These are phyloP conservation scores for Nepenthes alata DNA, from an alignment of 179 eudicot genomes.

Conservation along the genomic window DNA sequence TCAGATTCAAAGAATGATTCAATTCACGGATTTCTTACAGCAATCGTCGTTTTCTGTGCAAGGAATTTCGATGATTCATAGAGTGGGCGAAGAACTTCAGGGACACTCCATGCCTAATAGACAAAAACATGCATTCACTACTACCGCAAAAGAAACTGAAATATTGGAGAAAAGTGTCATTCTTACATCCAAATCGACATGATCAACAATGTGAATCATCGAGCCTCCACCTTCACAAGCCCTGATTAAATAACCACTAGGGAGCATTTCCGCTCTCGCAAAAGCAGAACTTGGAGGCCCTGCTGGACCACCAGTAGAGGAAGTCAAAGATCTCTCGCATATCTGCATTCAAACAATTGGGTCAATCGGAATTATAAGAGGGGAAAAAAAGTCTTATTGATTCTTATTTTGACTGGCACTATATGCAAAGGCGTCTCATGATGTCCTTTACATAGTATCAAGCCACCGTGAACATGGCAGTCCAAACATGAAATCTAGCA, in stretches of 20 bases:
- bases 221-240: conserved; percentile 57
- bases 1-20: background rate
- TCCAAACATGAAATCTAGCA: no score
- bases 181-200: conserved; percentile 33
- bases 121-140: background rate
- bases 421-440: no score
- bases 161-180: background rate
- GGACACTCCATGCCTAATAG: conserved; percentile 34
- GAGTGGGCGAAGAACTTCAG: conserved; percentile 52
- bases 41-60: conserved; percentile 50
- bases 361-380: background rate
- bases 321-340: conserved; percentile 43
- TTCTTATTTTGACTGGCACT: no score
- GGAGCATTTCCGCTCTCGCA: conserved; percentile 42
- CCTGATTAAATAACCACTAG: conserved; percentile 41
- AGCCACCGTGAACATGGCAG: no score
- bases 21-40: conserved; percentile 20
- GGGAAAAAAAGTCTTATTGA: no score
- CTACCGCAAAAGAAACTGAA: background rate
- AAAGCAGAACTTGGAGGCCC: conserved; percentile 33
- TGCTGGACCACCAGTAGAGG: conserved; percentile 41
- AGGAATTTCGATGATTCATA: conserved; percentile 52
- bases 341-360: conserved; percentile 21
- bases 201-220: conserved; percentile 43
- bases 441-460: no score